Base-by-base conservation (phyloP, 1,284 basidiomycete genomes). In the Rhodotorula sp. region DNA sequence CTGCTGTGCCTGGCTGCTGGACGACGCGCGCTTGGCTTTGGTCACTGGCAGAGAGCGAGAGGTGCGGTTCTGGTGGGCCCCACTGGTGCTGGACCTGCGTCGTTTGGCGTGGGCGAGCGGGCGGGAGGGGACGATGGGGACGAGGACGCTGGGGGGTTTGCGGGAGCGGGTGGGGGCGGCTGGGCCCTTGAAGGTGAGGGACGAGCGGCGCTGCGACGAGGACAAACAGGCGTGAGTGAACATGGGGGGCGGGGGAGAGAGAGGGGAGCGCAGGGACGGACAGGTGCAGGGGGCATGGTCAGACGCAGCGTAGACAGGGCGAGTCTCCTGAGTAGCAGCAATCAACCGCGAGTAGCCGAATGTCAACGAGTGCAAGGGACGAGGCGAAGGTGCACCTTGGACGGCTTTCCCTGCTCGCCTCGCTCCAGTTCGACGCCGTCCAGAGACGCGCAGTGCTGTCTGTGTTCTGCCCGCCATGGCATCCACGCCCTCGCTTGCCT, bases 141-240 rank as follows among this genome's bases (percentile, higher is more conserved):
- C 56, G 56, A 57, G 16, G 23, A n/a, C 10, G 56, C 8, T 34
- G 21, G 42, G 21, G 5, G 41, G 23, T 14, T 25, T 57, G 41
- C 56, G 21, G 3, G 41, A n/a, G 56, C 56, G 56, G 1, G 23
- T 57, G 23, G 41, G 12, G 42, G 44, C 5, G 56, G 56, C 41
- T 2, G 56, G 56, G 23, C 56, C 56, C 12, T 57, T 57, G 56
- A 57, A 57, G 56, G 56, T 57, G 56, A 57, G 56, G 23, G 23
- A n/a, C 7, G 56, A n/a, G 56, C 19, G 41, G 42, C 41, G 41
- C 9, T 17, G 25, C 25, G 16, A 34, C 34, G 48, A 16, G 23
- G 42, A 7, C 9, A 23, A 23, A 4, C 42, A 23, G 19, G 42
- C 19, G 56, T 42, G 42, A 44, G 42, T 8, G 21, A 23, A 16